These are phyloP conservation scores for Porphyrellus cyaneotinctus DNA, from an alignment of 768 basidiomycete species.

Conservation along the genomic window DNA sequence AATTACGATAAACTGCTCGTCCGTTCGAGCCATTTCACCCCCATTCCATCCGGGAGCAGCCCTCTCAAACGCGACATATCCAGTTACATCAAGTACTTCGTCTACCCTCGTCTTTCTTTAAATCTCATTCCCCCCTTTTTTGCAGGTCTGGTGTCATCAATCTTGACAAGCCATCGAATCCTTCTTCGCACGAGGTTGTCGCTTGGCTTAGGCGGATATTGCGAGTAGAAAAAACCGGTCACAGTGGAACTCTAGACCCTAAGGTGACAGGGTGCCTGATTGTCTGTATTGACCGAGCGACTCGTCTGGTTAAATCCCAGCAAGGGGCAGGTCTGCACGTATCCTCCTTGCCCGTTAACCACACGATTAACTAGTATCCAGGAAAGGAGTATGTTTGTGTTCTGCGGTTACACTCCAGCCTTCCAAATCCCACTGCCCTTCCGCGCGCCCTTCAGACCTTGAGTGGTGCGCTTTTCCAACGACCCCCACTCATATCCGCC, in stretches of 20 bases:
- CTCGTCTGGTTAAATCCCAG: conserved; percentile 95
- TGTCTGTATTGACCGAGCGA: conserved; percentile 98
- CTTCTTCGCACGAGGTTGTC: conserved; percentile 98
- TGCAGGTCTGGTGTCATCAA: conserved; percentile 97
- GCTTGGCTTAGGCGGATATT: conserved; percentile 98
- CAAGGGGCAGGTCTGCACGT: conserved; percentile 84
- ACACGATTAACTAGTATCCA: conserved; percentile 24
- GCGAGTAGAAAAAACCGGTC: conserved; percentile 96
- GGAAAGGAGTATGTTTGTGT: conserved; percentile 99
- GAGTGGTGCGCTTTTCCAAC: conserved; percentile 97
- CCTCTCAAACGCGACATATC: conserved; percentile 93
- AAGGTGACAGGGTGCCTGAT: conserved; percentile 99
- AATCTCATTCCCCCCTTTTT: conserved; percentile 2
- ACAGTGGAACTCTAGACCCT: conserved; percentile 97
- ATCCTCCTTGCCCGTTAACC: not conserved
- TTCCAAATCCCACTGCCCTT: conserved; percentile 79
- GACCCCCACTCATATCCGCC: conserved; percentile 97
- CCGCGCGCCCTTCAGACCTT: conserved; percentile 94
- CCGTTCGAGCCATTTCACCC: conserved; percentile 96
- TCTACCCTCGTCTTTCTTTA: not conserved
- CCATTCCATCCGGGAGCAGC: conserved; percentile 89
- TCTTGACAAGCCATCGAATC: conserved; percentile 98
- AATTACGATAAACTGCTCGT: conserved; percentile 97
- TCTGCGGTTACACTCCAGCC: conserved; percentile 80
- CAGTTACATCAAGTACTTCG: conserved; percentile 81